Base-by-base conservation (phyloP, 164 flowering plant genomes). In the Vitis vinifera region DNA sequence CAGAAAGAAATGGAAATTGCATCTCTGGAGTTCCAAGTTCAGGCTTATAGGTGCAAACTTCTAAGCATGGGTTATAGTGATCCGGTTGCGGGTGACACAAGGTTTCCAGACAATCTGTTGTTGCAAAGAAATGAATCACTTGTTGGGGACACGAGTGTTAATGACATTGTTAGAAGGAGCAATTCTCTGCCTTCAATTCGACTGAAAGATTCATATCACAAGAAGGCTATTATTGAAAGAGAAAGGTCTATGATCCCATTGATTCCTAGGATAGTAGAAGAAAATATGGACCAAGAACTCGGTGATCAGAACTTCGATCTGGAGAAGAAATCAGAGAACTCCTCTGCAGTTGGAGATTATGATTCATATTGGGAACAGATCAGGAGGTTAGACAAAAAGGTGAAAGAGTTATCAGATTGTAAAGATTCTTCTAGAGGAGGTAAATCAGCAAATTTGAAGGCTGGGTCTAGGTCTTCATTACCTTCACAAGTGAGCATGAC, bases 1-100 rank as follows among this genome's bases (percentile, higher is more conserved):
- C 86, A 85, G 69, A 93, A 89, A 73, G 97, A 95, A 68, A 85
- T 91, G 91, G 92, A 95, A 70, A 79, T 90, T 68, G 82, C 92
- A 62, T 80, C 92, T 56, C 88, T 95, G 31, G 89, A 88, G 69
- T 84, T 71, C 59, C 97, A 93, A 78, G 78, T 91, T 55, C 86
- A 91, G 75, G 88, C 96, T 63, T 91, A 88, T 71, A 82, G 77
- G 71, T 79, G 74, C 72, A 89, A 84, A 59, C 80, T 93, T 49
- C 7, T 84, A 63, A 87, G 93, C 81, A 16, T 91, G 75, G 97
- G 97, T 3, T 80, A 70, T 52, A 57, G 53, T 56, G 96, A 86
- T 74, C n/a, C 78, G 11, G 82, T 71, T 49, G 70, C 60, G 3
- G 16, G 65, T 66, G 89, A 88, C 52, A 69, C 52, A 19, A 66